Evolutionary conservation across 495 filamentous ascomycete genomes (phyloP).

Genomic region (Lophiotrema nucula): DNA sequence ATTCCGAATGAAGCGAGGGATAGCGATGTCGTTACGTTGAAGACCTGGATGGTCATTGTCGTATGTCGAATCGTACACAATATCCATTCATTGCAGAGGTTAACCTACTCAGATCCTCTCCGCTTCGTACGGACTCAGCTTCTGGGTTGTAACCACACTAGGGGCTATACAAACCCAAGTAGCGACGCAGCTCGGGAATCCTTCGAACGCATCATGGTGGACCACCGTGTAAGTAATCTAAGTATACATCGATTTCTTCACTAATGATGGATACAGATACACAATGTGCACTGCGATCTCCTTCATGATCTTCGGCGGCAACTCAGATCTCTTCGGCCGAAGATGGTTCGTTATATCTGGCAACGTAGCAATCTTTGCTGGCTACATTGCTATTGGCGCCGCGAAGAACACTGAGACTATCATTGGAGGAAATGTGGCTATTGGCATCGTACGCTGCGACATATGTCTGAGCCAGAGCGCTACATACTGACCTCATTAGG

Average conservation of each 20-base stretch:
- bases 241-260: background rate
- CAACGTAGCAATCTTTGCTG: conserved; percentile 1
- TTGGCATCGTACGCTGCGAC: conserved; percentile 18
- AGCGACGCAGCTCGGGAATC: conserved; percentile 27
- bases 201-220: conserved; percentile 18
- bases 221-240: conserved; percentile 9
- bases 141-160: conserved; percentile 30
- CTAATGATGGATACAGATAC: conserved; percentile 9
- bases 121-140: conserved; percentile 27
- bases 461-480: conserved; percentile 23
- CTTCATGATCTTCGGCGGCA: conserved; percentile 20
- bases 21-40: background rate
- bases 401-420: conserved; percentile 24
- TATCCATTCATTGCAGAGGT: background rate
- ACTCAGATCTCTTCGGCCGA: conserved; percentile 21
- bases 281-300: conserved; percentile 22
- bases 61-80: background rate
- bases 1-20: conserved; percentile 2
- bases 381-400: conserved; percentile 18
- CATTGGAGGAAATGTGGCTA: background rate
- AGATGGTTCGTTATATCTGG: conserved; percentile 22
- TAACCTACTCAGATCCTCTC: conserved; percentile 29
- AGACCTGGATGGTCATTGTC: conserved; percentile 3
- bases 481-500: conserved; percentile 22
- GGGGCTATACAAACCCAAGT: conserved; percentile 17